These are phyloP conservation scores for Amaranthus tricolor DNA, from an alignment of 179 eudicot genomes.

Conservation along the genomic window DNA sequence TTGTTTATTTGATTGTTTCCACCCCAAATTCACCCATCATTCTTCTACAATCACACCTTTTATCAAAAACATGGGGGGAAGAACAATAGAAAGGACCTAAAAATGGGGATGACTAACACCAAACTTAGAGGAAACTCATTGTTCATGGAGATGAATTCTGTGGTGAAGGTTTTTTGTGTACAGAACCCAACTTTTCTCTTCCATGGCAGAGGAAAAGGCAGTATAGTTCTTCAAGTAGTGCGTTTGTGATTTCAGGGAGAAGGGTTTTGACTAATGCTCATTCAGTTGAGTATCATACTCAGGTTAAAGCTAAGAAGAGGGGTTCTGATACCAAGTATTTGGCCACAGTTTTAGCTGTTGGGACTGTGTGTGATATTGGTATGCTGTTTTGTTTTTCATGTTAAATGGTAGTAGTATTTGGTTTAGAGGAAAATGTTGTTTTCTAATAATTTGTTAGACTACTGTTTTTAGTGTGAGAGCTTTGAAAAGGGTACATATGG, in stretches of 20 bases:
- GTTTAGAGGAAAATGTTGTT: too few relatives aligned
- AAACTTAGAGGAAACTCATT: neutral
- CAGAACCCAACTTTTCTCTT: constrained; percentile 81
- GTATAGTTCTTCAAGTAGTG: constrained; percentile 86
- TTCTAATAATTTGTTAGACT: too few relatives aligned
- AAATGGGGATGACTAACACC: too few relatives aligned
- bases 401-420: neutral
- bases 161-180: constrained; percentile 91
- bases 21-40: too few relatives aligned
- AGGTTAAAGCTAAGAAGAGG: constrained; percentile 85
- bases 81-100: too few relatives aligned
- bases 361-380: constrained; percentile 94
- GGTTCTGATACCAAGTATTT: constrained; percentile 85
- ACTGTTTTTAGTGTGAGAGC: too few relatives aligned
- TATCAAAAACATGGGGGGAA: too few relatives aligned
- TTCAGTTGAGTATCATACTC: constrained; percentile 86
- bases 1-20: too few relatives aligned
- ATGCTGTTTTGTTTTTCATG: constrained; percentile 7
- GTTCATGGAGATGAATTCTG: constrained; percentile 37
- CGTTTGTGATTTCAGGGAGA: constrained; percentile 63
- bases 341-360: constrained; percentile 87
- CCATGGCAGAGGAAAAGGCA: constrained; percentile 96
- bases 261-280: constrained; percentile 92
- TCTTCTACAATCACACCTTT: too few relatives aligned
- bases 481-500: too few relatives aligned